Base-by-base conservation (phyloP, 1,284 basidiomycete species). In the Papiliotrema nemorosa region DNA sequence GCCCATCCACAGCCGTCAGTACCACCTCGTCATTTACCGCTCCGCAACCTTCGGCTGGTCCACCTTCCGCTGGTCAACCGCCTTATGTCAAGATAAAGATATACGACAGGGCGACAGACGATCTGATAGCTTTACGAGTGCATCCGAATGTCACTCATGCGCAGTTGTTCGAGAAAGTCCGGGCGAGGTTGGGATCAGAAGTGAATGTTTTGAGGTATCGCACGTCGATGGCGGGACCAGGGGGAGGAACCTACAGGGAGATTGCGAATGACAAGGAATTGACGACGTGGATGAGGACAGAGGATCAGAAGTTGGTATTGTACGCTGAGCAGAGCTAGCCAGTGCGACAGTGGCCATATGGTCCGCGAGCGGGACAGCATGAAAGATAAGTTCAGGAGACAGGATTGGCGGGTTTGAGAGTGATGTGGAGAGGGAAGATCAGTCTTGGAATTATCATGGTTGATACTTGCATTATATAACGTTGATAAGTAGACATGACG, bases 41-140 rank as follows among this genome's bases (percentile, higher is more conserved):
- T 3, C 46, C 46, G 14, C 38, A 31, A 20, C 26, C 37, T 9
- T 37, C 45, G 10, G 40, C 46, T 16, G 20, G 25, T 14, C 39
- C 31, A 5, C 34, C 20, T 9, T 35, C 26, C 27, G 27, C 18
- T 10, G 87, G 86, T 60, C 82, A 84, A 14, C 85, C 87, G 62
- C 84, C 88, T 33, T 94, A 92, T 74, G 82, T 97, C 62, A 97
- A 97, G 78, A 96, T 99, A 77, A 99, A 99, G 78, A 90, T 99
- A 49, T 96, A 94, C 67, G 87, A 96, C 72, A 81, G 87, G 27
- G 80, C 86, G 53, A 86, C 90, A 24, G 90, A 97, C 69, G 94
- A 97, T 70, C 78, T 98, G 46, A 90, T 98, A 55, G 94, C 96
- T 3, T 90, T 98, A 47, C 85, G 96, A n/a, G 93, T 97, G 37